Evolutionary conservation across 164 flowering plant genomes (phyloP).

Genomic region (Tetrastigma voinierianum): DNA sequence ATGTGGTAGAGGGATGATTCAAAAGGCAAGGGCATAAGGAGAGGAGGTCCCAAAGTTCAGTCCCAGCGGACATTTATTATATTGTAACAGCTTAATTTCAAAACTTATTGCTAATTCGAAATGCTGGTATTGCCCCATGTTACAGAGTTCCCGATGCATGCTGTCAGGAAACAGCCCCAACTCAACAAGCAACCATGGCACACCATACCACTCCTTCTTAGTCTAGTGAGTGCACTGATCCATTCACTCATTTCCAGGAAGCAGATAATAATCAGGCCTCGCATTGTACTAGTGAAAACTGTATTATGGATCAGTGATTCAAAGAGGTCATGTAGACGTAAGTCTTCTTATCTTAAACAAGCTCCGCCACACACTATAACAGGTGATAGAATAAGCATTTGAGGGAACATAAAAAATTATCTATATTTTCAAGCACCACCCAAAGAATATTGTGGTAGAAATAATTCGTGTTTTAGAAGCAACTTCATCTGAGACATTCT

Average conservation of each 20-base stretch:
- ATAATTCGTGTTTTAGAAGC: conserved; percentile 91
- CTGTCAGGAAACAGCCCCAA: not conserved
- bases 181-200: not conserved
- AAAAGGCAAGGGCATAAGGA: too few species aligned
- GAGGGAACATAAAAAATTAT: not conserved
- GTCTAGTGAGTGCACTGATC: too few species aligned
- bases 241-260: not conserved
- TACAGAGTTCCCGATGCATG: not conserved
- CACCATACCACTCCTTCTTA: not conserved
- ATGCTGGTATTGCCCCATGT: too few species aligned
- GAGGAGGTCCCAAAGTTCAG: too few species aligned
- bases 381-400: not conserved
- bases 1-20: too few species aligned
- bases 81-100: too few species aligned
- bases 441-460: conserved; percentile 14
- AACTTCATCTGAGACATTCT: conserved; percentile 81
- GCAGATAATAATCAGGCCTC: not conserved
- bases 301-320: not conserved
- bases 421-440: not conserved
- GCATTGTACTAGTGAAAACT: not conserved
- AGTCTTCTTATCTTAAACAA: not conserved
- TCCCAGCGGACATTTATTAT: too few species aligned
- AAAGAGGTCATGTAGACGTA: not conserved
- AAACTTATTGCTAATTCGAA: too few species aligned
- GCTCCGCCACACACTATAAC: not conserved